Evolutionary conservation across 2,329 filamentous ascomycete genomes (phyloP).

Genomic region (Escovopsis sp.): DNA sequence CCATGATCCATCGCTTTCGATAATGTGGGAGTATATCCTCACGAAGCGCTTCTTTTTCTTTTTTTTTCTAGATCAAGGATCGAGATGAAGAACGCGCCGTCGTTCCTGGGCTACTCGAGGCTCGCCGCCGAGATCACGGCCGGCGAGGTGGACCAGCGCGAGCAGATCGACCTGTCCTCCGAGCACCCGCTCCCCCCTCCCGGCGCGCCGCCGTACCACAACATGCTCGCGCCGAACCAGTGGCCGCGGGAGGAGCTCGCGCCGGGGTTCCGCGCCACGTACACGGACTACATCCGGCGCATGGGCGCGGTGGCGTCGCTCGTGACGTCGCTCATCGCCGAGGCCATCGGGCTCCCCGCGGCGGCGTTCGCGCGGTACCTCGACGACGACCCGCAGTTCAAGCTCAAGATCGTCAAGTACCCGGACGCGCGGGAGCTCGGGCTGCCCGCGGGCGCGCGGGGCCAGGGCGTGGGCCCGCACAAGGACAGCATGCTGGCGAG

Average conservation of each 20-base stretch:
- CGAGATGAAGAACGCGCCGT: constrained; percentile 60
- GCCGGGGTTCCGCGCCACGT: constrained; percentile 53
- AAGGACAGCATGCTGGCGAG: constrained; percentile 75
- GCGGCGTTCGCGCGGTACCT: constrained; percentile 68
- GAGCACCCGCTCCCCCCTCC: constrained; percentile 52
- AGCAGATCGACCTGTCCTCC: constrained; percentile 78
- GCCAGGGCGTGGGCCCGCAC: constrained; percentile 60
- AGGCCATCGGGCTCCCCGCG: constrained; percentile 59
- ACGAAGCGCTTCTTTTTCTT: neutral
- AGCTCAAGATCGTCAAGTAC: constrained; percentile 81
- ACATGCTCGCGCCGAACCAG: constrained; percentile 64
- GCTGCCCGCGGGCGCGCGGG: constrained; percentile 24
- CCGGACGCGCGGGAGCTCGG: constrained; percentile 54
- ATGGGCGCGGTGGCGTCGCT: constrained; percentile 60
- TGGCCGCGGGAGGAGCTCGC: constrained; percentile 55
- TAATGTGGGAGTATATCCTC: neutral
- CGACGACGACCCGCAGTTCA: constrained; percentile 62
- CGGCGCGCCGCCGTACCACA: constrained; percentile 53
- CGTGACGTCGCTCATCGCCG: constrained; percentile 70
- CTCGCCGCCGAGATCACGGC: constrained; percentile 59
- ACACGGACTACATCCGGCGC: constrained; percentile 58
- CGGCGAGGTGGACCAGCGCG: constrained; percentile 61
- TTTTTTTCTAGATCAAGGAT: constrained; percentile 45
- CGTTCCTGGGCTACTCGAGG: constrained; percentile 55
- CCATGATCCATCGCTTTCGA: neutral